A percentile compares a stretch with the other conserved stretches of the same genome.
Conservation (phyloP, 192 early-diverging fungal genomes). For the Phlyctochytrium arcticum region DNA sequence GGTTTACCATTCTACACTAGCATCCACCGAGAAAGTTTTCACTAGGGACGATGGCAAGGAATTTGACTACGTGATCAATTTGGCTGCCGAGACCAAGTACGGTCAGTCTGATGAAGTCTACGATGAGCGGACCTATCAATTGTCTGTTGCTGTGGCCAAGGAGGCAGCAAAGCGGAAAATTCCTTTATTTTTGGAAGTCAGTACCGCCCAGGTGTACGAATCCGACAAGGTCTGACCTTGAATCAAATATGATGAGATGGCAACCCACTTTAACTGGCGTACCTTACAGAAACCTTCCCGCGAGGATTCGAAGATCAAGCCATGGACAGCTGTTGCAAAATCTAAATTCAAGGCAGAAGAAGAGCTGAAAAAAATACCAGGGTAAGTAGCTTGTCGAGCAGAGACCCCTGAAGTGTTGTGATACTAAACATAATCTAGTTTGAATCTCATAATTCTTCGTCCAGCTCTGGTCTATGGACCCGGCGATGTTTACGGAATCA, state of each 20-base stretch:
- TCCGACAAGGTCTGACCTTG: conserved; percentile 54
- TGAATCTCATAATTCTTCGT: conserved; percentile 79
- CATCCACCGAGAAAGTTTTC: conserved; percentile 63
- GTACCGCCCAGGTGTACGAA: conserved; percentile 91
- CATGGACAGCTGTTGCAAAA: conserved; percentile 76
- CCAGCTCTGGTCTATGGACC: conserved; percentile 87
- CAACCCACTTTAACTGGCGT: too few relatives aligned
- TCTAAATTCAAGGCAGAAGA: conserved; percentile 73
- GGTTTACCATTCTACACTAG: not conserved
- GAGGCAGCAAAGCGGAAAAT: conserved; percentile 74
- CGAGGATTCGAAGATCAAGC: conserved; percentile 71
- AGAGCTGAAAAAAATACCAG: conserved; percentile 69
- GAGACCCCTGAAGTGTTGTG: too few relatives aligned
- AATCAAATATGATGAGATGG: not conserved
- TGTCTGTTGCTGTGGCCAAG: conserved; percentile 73
- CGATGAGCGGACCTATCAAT: conserved; percentile 69
- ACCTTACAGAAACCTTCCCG: conserved; percentile 50
- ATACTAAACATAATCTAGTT: too few relatives aligned
- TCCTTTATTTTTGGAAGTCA: conserved; percentile 77
- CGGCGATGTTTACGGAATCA: conserved; percentile 71
- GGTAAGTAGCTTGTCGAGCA: too few relatives aligned
- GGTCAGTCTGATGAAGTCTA: conserved; percentile 81
- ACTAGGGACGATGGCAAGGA: conserved; percentile 56
- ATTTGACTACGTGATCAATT: conserved; percentile 93
- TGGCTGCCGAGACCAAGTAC: conserved; percentile 93